Base-by-base conservation (phyloP, 2,329 filamentous ascomycete species). In the Trichoderma sp. region DNA sequence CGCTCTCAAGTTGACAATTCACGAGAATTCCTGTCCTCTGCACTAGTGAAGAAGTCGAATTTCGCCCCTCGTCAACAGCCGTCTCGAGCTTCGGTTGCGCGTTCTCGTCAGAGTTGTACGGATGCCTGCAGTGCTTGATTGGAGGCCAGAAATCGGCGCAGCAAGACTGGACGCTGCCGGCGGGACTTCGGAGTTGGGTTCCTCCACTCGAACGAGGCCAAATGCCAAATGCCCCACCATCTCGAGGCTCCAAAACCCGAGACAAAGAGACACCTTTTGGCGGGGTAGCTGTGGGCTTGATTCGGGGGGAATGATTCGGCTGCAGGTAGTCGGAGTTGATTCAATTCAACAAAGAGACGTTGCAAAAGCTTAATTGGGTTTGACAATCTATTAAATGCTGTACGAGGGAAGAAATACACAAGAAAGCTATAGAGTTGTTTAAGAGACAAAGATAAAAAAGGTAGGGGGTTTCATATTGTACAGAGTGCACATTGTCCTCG, bases 171-270 rank as follows among this genome's bases (percentile, higher is more conserved):
- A 27, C 24, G 56, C 33, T 29, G 69, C 38, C 77, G 75, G 79
- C 76, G 76, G 76, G 77, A 79, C 78, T 75, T 79, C 78, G 79
- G 79, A 77, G 63, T 71, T 74, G 74, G 68, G 72, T 75, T 78
- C 50, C 75, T 75, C 77, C 78, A 75, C 66, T 64, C 53, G 66
- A 21, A n/a, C 27, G 16, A 41, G 66, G 71, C 63, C 33, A n/a
- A 62, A 62, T 14, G 56, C 33, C 71, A 45, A 45, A 45, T 45
- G 41, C 41, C 71, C 71, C 71, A 56, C 69, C 71, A 63, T 35
- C 31, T 33, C 27, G 27, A 50, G 59, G 41, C 35, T 69, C 66
- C 45, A 53, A 53, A 53, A 18, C 35, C 45, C 53, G 56, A 59
- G n/a, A 27, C 71, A 71, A 35, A 29, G 24, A 62, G 24, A 11